These are phyloP conservation scores for Oldenlandia corymbosa DNA, from an alignment of 257 asterid genomes.

Conservation along the genomic window DNA sequence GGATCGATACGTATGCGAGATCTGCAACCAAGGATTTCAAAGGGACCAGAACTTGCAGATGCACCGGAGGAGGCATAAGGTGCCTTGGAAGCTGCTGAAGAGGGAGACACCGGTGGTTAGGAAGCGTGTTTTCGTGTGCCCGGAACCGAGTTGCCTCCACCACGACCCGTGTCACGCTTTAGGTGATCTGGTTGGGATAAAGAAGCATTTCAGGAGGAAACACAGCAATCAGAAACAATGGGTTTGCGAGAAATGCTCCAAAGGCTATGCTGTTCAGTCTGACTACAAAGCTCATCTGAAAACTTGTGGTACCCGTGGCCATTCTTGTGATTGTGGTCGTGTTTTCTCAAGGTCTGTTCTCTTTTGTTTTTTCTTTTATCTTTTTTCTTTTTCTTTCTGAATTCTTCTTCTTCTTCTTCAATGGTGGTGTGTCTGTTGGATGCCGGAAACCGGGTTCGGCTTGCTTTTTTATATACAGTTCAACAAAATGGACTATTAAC, in stretches of 20 bases:
- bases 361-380: not conserved
- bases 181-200: slow-evolving; percentile 51
- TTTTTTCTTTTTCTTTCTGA: not conserved
- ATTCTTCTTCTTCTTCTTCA: not conserved
- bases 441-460: no score
- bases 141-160: slow-evolving; percentile 45
- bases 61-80: slow-evolving; percentile 85
- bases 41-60: slow-evolving; percentile 91
- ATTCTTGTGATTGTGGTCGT: slow-evolving; percentile 53
- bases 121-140: slow-evolving; percentile 50
- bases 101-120: slow-evolving; percentile 46
- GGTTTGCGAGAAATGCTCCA: slow-evolving; percentile 49
- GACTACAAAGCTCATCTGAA: slow-evolving; percentile 54
- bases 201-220: slow-evolving; percentile 43
- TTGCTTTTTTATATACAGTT: no score
- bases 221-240: slow-evolving; percentile 50
- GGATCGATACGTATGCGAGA: slow-evolving; percentile 88
- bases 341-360: slow-evolving; percentile 38
- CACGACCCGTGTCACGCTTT: slow-evolving; percentile 53
- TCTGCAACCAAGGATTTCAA: slow-evolving; percentile 91
- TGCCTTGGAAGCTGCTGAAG: slow-evolving; percentile 89
- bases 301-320: slow-evolving; percentile 51
- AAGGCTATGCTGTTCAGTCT: slow-evolving; percentile 52
- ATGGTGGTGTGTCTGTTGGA: not conserved
- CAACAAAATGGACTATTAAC: no score